Percentiles rank a stretch among this genome's conserved stretches.
These are phyloP conservation scores for Mycena polygramma DNA, from an alignment of 768 basidiomycete genomes.

Conservation along the genomic window DNA sequence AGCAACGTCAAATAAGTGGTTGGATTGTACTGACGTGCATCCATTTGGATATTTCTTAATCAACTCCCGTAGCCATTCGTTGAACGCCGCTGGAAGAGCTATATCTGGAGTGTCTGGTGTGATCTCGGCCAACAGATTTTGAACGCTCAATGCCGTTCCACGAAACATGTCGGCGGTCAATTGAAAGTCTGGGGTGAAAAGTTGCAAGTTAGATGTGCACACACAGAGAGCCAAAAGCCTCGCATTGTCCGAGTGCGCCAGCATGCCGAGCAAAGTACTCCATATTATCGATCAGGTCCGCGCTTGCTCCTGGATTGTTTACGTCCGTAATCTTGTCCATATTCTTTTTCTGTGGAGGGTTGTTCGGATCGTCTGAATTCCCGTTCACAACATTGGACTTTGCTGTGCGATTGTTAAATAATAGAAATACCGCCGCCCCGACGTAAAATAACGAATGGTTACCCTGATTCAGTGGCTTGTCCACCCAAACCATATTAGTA, in stretches of 20 bases:
- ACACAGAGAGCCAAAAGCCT: neutral
- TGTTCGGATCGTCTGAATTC: neutral
- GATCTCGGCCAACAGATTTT: neutral
- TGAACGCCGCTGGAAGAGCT: slow-evolving; percentile 9
- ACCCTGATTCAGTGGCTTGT: slow-evolving; percentile 26
- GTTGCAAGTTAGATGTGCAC: too few relatives aligned
- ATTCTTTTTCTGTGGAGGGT: neutral
- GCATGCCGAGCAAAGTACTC: slow-evolving; percentile 8
- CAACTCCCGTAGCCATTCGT: neutral
- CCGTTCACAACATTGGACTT: slow-evolving; percentile 25
- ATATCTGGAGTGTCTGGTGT: slow-evolving; percentile 2
- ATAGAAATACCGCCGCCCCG: too few relatives aligned
- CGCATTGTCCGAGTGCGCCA: neutral
- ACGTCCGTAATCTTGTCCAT: slow-evolving; percentile 6
- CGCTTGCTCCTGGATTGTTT: neutral
- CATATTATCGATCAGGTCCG: neutral
- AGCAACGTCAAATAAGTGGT: too few relatives aligned
- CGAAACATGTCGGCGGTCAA: neutral
- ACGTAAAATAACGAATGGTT: neutral
- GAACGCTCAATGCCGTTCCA: slow-evolving; percentile 7
- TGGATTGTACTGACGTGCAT: neutral
- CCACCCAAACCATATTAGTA: slow-evolving; percentile 30
- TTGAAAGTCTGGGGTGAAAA: neutral
- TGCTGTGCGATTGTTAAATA: neutral
- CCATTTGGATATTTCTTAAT: neutral